Evolutionary conservation across 345 rosid genomes (phyloP), one percentile per base, ranked within the genome.

Genomic region (Isatis tinctoria): DNA sequence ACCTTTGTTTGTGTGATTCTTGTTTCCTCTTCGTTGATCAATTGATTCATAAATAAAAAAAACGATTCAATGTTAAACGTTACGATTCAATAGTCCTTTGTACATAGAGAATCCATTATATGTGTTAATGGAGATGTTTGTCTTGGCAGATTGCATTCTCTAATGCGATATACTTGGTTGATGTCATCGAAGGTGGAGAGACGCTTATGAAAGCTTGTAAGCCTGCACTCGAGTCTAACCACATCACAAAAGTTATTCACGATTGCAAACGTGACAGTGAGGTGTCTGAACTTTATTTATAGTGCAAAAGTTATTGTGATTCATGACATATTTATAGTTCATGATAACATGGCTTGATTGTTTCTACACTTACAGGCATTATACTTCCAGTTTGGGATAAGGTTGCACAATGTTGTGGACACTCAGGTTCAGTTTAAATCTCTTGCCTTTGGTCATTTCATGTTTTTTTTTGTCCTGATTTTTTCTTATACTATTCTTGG

Each of bases 261-360:
- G 97, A 94, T 80, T 94, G 98, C 91, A 94, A 91, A 82, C 88
- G 98, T 68, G 97, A 94, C 68, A 94, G 98, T 60, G 98, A 94
- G 98, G 97, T 91, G 87, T 82, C 78, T 82, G 48, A 65, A 84
- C 57, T 71, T 66, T 71, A 63, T 4, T 71, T 76, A n/a, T n/a
- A n/a, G n/a, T n/a, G n/a, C n/a, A n/a, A n/a, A n/a, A 78, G 60
- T 30, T 48, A 20, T 32, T 70, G 16, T 80, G 47, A 44, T 11
- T 69, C 39, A 47, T 32, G 44, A 47, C 66, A 40, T 76, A 22
- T 61, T 54, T 77, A 30, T 9, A 17, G 6, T 74, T 20, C 47
- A 52, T 73, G 53, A 39, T 52, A 67, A 48, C 17, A 43, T 44
- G 12, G 8, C 16, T 76, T 30, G 9, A 41, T 32, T 63, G 13